phyloP scores from a whole-genome alignment of 1,284 basidiomycete species.

The Ustilago nuda region DNA sequence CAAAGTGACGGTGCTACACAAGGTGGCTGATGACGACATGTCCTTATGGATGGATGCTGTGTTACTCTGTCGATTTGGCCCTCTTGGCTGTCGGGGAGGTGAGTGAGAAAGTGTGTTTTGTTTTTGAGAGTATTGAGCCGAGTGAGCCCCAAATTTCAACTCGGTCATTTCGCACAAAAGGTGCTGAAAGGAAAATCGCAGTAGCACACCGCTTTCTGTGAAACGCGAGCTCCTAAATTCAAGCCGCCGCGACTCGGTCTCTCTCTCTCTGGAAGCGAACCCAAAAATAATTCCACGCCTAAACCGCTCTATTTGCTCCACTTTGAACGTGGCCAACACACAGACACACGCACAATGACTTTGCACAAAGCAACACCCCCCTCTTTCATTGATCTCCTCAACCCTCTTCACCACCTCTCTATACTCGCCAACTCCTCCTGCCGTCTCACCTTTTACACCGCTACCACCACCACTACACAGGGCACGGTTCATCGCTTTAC shows the following conservation, averaged over 20 bases:
- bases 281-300: background rate
- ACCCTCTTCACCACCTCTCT: background rate
- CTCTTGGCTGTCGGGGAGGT: too few species aligned
- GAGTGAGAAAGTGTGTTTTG: background rate
- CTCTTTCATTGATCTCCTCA: constrained; percentile 6
- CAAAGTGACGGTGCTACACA: too few species aligned
- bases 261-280: background rate
- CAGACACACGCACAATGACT: constrained; percentile 15
- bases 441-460: background rate
- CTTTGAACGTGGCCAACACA: constrained; percentile 21
- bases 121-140: background rate
- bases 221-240: constrained; percentile 3
- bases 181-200: background rate
- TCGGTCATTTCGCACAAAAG: background rate
- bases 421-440: background rate
- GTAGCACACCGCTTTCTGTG: background rate
- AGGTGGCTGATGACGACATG: background rate
- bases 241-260: background rate
- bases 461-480: background rate
- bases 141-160: constrained; percentile 1
- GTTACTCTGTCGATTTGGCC: too few species aligned
- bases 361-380: constrained; percentile 6
- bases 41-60: background rate
- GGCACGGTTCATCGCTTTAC: background rate
- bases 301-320: constrained; percentile 8